These are phyloP conservation scores for Stromatinia cepivora DNA, from an alignment of 2,329 filamentous ascomycete genomes.

Conservation along the genomic window DNA sequence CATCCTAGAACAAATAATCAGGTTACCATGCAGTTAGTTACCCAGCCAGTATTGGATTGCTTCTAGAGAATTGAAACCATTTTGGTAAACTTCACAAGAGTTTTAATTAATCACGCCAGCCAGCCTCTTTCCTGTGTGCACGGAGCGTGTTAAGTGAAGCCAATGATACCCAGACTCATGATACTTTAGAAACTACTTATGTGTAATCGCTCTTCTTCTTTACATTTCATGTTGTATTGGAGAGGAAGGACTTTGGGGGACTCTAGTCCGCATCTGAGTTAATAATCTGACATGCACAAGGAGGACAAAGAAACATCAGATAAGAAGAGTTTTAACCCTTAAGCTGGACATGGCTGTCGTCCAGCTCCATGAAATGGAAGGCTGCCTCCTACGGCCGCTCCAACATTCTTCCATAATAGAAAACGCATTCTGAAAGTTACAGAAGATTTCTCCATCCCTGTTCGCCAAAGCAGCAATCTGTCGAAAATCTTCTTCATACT, in stretches of 20 bases:
- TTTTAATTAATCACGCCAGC: too few relatives aligned
- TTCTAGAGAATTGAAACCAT: not conserved
- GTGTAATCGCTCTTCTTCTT: too few relatives aligned
- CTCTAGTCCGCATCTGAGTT: too few relatives aligned
- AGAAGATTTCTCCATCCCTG: not conserved
- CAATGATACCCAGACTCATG: too few relatives aligned
- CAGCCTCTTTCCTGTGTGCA: too few relatives aligned
- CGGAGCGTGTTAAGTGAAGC: too few relatives aligned
- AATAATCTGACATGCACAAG: too few relatives aligned
- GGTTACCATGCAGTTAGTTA: too few relatives aligned
- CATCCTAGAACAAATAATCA: not conserved
- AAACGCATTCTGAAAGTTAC: not conserved
- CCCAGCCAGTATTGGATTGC: not conserved
- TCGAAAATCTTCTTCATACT: not conserved
- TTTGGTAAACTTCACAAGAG: not conserved
- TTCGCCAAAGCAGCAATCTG: not conserved
- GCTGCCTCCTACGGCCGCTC: not conserved
- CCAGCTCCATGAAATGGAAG: not conserved
- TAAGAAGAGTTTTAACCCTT: slow-evolving; percentile 1
- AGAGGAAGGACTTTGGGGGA: too few relatives aligned
- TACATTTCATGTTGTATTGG: too few relatives aligned
- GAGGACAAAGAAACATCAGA: not conserved
- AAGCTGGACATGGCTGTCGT: not conserved
- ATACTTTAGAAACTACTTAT: too few relatives aligned
- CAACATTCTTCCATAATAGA: not conserved